Evolutionary conservation across 2,329 filamentous ascomycete genomes (phyloP).

Genomic region (Penicillium italicum): DNA sequence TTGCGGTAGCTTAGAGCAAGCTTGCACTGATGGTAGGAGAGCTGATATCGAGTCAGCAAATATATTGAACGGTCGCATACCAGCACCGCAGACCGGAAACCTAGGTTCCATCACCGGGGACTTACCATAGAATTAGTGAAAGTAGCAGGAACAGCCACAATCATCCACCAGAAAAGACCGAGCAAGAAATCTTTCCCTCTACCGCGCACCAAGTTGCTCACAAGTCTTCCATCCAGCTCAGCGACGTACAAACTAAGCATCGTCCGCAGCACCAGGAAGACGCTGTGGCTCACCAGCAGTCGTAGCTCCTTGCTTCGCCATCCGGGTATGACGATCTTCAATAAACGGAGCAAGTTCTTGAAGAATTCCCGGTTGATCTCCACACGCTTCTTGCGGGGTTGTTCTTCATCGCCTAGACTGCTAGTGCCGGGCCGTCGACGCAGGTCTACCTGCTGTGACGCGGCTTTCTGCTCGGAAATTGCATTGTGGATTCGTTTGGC

Average conservation of each 20-base stretch:
- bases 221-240: conserved; percentile 88
- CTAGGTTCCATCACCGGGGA: conserved; percentile 1
- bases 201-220: conserved; percentile 87
- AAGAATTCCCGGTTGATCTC: conserved; percentile 88
- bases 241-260: conserved; percentile 94
- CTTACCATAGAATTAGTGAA: conserved; percentile 98
- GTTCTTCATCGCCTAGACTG: conserved; percentile 33
- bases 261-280: conserved; percentile 87
- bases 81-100: not conserved
- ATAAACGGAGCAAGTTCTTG: conserved; percentile 68
- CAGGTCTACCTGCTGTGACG: conserved; percentile 65
- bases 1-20: conserved; percentile 90
- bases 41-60: conserved; percentile 47
- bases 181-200: conserved; percentile 86
- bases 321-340: conserved; percentile 85
- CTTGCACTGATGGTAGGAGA: conserved; percentile 95
- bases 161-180: conserved; percentile 96
- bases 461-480: conserved; percentile 87
- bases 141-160: conserved; percentile 89
- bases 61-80: conserved; percentile 8
- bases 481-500: conserved; percentile 86
- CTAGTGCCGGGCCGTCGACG: conserved; percentile 51
- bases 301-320: conserved; percentile 85
- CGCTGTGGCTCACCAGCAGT: conserved; percentile 81
- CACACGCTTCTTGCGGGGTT: conserved; percentile 65